These are phyloP conservation scores for Thalassia testudinum DNA, from an alignment of 116 monocot species.

Conservation along the genomic window DNA sequence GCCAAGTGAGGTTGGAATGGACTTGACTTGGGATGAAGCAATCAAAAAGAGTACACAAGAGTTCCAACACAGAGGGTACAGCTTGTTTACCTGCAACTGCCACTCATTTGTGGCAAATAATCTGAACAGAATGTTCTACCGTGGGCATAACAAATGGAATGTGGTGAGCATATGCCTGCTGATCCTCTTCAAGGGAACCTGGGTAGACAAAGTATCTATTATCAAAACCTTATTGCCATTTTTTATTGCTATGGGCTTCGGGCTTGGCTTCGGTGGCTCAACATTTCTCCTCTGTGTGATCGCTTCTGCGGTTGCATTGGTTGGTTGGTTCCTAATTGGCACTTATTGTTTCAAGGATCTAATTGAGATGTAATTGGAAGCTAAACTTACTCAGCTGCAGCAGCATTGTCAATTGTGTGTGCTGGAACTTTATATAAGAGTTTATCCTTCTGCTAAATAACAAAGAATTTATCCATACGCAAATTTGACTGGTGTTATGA, in stretches of 20 bases:
- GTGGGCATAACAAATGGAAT: conserved; percentile 53
- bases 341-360: conserved; percentile 65
- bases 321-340: conserved; percentile 83
- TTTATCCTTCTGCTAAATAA: too few species aligned
- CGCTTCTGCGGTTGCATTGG: conserved; percentile 22
- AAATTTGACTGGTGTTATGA: too few species aligned
- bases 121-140: conserved; percentile 49
- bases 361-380: conserved; percentile 25
- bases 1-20: conserved; percentile 1
- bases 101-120: conserved; percentile 86
- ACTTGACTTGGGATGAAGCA: conserved; percentile 52
- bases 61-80: conserved; percentile 78
- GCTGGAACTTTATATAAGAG: too few species aligned
- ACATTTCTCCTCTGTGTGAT: conserved; percentile 31
- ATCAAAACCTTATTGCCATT: conserved; percentile 51
- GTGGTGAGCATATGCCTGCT: conserved; percentile 58
- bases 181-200: conserved; percentile 50
- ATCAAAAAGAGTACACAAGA: conserved; percentile 63
- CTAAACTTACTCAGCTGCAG: too few species aligned
- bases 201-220: conserved; percentile 44
- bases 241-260: conserved; percentile 21
- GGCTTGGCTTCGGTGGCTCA: conserved; percentile 34
- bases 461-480: too few species aligned
- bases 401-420: too few species aligned
- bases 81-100: conserved; percentile 86